phyloP scores from a whole-genome alignment of 2,329 filamentous ascomycete species.

The Fonsecaea monophora region DNA sequence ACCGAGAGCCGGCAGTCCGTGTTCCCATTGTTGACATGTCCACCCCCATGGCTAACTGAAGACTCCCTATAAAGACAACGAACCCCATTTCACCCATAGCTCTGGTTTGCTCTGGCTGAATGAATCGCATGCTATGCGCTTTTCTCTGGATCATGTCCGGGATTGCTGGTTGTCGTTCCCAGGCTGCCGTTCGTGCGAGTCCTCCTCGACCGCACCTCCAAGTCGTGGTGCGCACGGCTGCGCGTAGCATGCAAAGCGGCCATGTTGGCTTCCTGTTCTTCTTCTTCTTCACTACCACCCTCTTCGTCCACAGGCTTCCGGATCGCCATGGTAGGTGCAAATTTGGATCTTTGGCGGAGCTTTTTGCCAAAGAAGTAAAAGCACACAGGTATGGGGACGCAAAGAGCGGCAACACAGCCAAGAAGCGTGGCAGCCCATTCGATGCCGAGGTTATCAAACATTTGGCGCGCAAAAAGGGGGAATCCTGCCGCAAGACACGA shows the following conservation, averaged over 20 bases:
- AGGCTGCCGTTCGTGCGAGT: conserved; percentile 27
- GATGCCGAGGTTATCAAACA: conserved; percentile 62
- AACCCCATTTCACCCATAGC: background rate
- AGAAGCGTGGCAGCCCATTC: conserved; percentile 49
- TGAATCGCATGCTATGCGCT: conserved; percentile 3
- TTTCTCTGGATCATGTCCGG: conserved; percentile 18
- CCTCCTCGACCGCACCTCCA: conserved; percentile 20
- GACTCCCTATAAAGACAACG: background rate
- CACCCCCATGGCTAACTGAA: background rate
- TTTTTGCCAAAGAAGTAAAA: conserved; percentile 47
- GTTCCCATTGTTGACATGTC: background rate
- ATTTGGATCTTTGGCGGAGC: conserved; percentile 39
- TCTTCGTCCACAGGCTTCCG: conserved; percentile 51
- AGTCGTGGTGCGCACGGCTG: conserved; percentile 36
- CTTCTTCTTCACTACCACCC: conserved; percentile 38
- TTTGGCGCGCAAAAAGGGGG: conserved; percentile 62
- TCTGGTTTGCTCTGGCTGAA: background rate
- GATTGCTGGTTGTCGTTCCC: background rate
- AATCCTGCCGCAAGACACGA: conserved; percentile 51
- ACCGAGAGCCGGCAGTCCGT: background rate
- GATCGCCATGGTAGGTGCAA: conserved; percentile 55
- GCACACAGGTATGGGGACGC: conserved; percentile 49
- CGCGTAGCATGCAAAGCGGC: conserved; percentile 37
- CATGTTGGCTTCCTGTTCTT: conserved; percentile 30
- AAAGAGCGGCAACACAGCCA: conserved; percentile 46